Conservation (phyloP, 495 filamentous ascomycete genomes). For the Penicillium psychrofluorescens region DNA sequence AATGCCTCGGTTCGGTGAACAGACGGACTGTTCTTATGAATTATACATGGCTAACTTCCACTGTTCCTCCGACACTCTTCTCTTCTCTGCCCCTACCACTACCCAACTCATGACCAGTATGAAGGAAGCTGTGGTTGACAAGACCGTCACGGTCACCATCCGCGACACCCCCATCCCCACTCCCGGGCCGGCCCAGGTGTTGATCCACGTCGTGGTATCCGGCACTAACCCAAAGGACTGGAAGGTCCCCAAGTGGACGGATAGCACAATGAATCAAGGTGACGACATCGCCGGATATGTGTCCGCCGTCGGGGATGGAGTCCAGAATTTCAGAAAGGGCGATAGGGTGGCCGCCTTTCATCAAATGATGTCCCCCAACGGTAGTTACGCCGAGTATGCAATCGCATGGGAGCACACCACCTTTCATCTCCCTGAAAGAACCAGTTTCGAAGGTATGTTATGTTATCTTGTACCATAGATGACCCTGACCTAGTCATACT, state of each 20-base stretch:
- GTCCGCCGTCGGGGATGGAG: constrained; percentile 51
- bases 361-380: constrained; percentile 45
- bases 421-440: constrained; percentile 59
- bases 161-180: constrained; percentile 57
- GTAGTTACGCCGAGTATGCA: constrained; percentile 67
- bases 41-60: no score
- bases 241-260: constrained; percentile 41
- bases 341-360: constrained; percentile 70
- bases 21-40: no score
- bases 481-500: background rate
- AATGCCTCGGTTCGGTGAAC: no score
- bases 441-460: constrained; percentile 54
- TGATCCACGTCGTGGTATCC: constrained; percentile 62
- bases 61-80: no score
- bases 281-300: constrained; percentile 71
- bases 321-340: constrained; percentile 55
- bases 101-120: constrained; percentile 23
- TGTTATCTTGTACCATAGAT: no score
- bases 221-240: constrained; percentile 80
- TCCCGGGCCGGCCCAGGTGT: constrained; percentile 53
- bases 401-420: constrained; percentile 57
- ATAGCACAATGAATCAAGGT: constrained; percentile 45
- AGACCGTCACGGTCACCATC: constrained; percentile 50
- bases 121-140: constrained; percentile 59
- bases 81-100: no score